Base-by-base conservation (phyloP, 179 eudicot species). In the Drosera spatulata region DNA sequence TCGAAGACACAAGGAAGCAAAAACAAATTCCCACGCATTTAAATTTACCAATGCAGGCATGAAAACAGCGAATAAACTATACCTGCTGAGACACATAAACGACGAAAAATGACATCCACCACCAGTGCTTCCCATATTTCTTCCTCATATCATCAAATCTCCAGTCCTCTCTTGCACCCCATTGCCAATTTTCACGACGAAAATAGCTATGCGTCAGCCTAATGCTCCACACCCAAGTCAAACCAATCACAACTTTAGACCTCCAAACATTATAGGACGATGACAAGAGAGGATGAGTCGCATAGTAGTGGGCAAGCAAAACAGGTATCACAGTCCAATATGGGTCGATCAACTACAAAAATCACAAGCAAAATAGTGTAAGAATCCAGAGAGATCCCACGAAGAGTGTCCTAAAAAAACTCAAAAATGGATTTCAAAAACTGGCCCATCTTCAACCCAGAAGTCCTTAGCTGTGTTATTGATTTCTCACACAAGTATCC, bases 91-190 rank as follows among this genome's bases (percentile, higher is more conserved):
- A 74, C 46, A 81, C 63, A 63, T 93, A 93, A 52, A 84, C 68
- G 66, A 90, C 75, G 50, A 93, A 89, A 77, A 93, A 93, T 15
- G 93, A 93, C 62, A 84, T 63, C 99, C 99, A 93, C 93, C 96
- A 86, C 95, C 95, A 93, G 39, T 66, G 59, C 8, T 72, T 56
- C 41, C 99, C 95, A 37, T 86, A 85, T 65, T 86, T 85, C 10
- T 2, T 64, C 6, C 80, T 60, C 99, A 93, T 84, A 63, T 86
- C 85, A 41, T 75, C 70, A 58, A 89, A 86, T 42, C 99, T 85
- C 99, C 99, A 93, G 63, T 93, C 99, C 62, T 93, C 96, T 55
- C 85, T 77, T 4, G 85, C 88, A 41, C 99, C 99, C 84, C 82
- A 84, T 50, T 93, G 88, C 96, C 96, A 88, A 47, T 65, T 77